phyloP scores from a whole-genome alignment of 352 stramenopile genomes.

The Phytophthora pluvialis region DNA sequence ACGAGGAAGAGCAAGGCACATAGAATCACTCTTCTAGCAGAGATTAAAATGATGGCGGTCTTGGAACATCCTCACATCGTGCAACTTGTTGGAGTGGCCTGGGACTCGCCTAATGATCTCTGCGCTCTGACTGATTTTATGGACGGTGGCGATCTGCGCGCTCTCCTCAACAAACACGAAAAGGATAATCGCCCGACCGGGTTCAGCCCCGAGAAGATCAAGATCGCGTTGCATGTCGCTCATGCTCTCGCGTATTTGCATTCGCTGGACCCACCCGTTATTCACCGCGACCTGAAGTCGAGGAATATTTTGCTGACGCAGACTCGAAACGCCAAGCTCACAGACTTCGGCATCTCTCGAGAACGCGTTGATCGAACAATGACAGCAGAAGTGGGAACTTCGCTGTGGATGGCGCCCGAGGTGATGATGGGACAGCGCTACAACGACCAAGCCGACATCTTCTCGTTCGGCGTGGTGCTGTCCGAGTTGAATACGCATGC shows the following conservation, averaged over 20 bases:
- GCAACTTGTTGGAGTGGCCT: constrained; percentile 44
- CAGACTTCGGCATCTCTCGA: constrained; percentile 54
- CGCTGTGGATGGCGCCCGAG: constrained; percentile 44
- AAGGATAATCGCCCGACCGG: neutral
- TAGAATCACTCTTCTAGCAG: constrained; percentile 26
- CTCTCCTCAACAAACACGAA: constrained; percentile 16
- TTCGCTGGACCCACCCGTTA: constrained; percentile 20
- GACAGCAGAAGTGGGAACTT: constrained; percentile 39
- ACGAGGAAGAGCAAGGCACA: constrained; percentile 10
- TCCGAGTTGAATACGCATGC: constrained; percentile 36
- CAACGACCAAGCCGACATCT: constrained; percentile 30
- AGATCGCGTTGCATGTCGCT: constrained; percentile 39
- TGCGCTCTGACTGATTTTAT: constrained; percentile 46
- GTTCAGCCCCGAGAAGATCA: constrained; percentile 24
- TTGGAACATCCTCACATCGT: constrained; percentile 49
- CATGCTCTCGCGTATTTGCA: constrained; percentile 44
- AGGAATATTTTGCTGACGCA: neutral
- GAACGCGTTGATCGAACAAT: constrained; percentile 25
- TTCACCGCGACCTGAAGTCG: constrained; percentile 3
- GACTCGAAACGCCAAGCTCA: constrained; percentile 37
- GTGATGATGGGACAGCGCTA: constrained; percentile 42
- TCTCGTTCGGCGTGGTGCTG: constrained; percentile 34
- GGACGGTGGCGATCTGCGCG: constrained; percentile 37
- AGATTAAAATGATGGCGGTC: constrained; percentile 28
- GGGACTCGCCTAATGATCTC: constrained; percentile 43